Base-by-base conservation (phyloP, 495 filamentous ascomycete genomes). In the Poronia punctata region DNA sequence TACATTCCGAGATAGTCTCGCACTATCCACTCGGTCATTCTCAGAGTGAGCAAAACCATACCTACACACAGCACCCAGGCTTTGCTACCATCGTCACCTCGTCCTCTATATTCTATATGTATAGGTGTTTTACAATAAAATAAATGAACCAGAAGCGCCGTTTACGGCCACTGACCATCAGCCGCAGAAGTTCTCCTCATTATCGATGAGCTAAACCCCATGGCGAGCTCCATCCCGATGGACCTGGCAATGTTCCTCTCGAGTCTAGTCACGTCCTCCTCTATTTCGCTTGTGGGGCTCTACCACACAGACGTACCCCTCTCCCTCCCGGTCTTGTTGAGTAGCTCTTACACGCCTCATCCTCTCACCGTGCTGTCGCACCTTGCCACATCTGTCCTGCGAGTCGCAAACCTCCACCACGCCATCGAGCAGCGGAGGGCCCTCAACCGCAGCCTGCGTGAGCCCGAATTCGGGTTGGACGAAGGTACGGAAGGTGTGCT, bases 401-500 rank as follows among this genome's bases (percentile, higher is more conserved):
- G 58, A 20, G 53, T 68, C 12, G 57, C 54, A 0, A 80, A 75
- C 12, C 72, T 95, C 41, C 65, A 75, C 4, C 86, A 95, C 27
- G 70, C 80, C 26, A 62, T 90, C 8, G 76, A 76, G 8, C 65
- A 67, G 22, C 86, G 84, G 50, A 66, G 67, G 11, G 85, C 87
- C 4, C 72, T 71, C 5, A 78, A 88, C 49, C 72, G 80, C 39
- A 86, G 82, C 44, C 59, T 83, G 14, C 75, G 66, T 14, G 76
- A 77, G 35, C 92, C 90, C 0, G 67, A 72, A 12, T 95, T 82
- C 52, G 92, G 92, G 1, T 68, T 95, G 0, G 68, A 67, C 12
- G 84, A 93, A 57, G 76, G 76, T 7, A 67, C 71, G 18, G 85
- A 93, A 48, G 89, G 89, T 21, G 71, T 88, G 9, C 49, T 95